Evolutionary conservation across 2,329 filamentous ascomycete species (phyloP).

Genomic region (Hirsutella rhossiliensis): DNA sequence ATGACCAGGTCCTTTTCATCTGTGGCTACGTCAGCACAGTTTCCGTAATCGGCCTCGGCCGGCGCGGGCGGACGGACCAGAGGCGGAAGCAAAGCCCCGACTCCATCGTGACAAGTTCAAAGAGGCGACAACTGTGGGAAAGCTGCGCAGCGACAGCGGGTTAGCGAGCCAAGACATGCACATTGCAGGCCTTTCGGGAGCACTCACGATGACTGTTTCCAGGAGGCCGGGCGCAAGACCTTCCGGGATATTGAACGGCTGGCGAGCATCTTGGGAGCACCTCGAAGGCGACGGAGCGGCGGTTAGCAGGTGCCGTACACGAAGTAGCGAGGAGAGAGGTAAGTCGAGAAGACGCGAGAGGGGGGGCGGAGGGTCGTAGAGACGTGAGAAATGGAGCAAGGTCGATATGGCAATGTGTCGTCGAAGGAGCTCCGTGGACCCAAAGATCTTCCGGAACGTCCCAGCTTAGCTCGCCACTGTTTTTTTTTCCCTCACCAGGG

Average conservation of each 20-base stretch:
- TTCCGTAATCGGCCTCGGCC: background rate
- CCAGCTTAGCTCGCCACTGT: no score
- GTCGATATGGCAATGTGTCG: no score
- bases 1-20: slow-evolving; percentile 96
- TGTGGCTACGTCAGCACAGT: slow-evolving; percentile 33
- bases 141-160: slow-evolving; percentile 18
- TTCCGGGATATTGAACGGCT: slow-evolving; percentile 49
- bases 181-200: background rate
- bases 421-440: no score
- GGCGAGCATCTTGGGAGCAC: slow-evolving; percentile 40
- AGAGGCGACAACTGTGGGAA: slow-evolving; percentile 35
- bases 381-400: no score
- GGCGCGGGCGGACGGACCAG: slow-evolving; percentile 30
- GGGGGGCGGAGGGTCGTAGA: no score
- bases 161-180: background rate
- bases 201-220: slow-evolving; percentile 41
- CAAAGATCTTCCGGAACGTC: no score
- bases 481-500: no score
- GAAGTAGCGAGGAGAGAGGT: no score
- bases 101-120: slow-evolving; percentile 37
- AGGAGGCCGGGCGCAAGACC: slow-evolving; percentile 40
- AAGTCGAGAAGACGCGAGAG: no score
- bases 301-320: background rate
- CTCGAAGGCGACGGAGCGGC: slow-evolving; percentile 7
- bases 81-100: slow-evolving; percentile 45